phyloP scores from a whole-genome alignment of 306 rosid genomes.

The Pterocarpus santalinus region DNA sequence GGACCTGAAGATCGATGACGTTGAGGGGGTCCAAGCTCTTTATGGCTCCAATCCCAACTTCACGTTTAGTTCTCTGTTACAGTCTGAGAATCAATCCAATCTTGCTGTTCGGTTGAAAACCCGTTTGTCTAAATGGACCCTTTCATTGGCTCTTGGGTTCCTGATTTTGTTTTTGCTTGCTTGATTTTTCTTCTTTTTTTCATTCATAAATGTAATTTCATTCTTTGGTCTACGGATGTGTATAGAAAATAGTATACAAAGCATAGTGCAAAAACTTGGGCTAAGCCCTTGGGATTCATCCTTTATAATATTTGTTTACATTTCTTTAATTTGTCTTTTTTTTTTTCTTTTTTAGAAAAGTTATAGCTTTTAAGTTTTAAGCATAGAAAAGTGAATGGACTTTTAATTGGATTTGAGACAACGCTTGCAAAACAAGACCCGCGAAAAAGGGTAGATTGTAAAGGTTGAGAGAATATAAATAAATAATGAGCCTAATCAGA shows the following conservation, averaged over 20 bases:
- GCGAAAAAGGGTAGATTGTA: not conserved
- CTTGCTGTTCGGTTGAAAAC: constrained; percentile 44
- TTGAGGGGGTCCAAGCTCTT: constrained; percentile 83
- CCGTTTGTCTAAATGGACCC: constrained; percentile 42
- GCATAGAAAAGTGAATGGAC: constrained; percentile 12
- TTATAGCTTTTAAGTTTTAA: not conserved
- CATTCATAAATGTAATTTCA: constrained; percentile 14
- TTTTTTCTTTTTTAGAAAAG: not conserved
- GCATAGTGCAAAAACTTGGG: constrained; percentile 34
- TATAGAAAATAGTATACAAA: constrained; percentile 30
- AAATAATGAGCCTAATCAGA: not conserved
- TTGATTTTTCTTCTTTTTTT: constrained; percentile 1
- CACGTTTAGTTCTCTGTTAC: constrained; percentile 59
- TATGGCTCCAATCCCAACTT: constrained; percentile 94
- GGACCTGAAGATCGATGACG: constrained; percentile 83
- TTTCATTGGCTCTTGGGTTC: constrained; percentile 38
- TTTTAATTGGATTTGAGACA: constrained; percentile 38
- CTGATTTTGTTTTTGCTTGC: constrained; percentile 39
- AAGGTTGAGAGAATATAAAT: constrained; percentile 27
- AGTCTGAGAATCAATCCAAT: constrained; percentile 61
- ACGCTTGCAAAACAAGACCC: not conserved
- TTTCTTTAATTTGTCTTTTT: not conserved
- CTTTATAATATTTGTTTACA: not conserved
- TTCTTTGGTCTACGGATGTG: constrained; percentile 38
- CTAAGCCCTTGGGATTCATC: constrained; percentile 41